Base-by-base conservation (phyloP, 768 basidiomycete genomes). In the Pulveroboletus sp. region DNA sequence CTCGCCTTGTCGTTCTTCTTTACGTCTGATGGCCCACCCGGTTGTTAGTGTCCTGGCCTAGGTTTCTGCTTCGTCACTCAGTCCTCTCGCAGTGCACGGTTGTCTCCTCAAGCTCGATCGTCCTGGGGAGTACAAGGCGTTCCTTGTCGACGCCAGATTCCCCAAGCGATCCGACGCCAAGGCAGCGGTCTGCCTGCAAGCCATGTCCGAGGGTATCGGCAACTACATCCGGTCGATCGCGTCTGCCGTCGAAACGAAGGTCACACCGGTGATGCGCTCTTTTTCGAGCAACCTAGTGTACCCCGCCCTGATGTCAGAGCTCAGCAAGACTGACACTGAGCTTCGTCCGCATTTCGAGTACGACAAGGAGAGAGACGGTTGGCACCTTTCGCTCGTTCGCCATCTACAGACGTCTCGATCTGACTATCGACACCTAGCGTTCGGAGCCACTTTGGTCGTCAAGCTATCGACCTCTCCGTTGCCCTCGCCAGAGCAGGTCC, bases 91-190 rank as follows among this genome's bases (percentile, higher is more conserved):
- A 84, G 81, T 80, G 13, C 78, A 83, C 35, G 85, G 85, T 4
- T 83, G 79, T 60, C 64, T 88, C 10, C 71, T 88, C 37, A 79
- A 81, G 26, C 55, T 89, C 6, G 73, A 76, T 37, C 75, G 78
- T 26, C 77, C 78, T 3, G 70, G 68, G 5, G 76, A 79, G 49
- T 76, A 73, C 33, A 73, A 69, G 38, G 79, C 82, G 0, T 89
- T 74, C 55, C 62, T 89, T 6, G 82, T 83, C 27, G 84, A 86
- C n/a, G 70, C 81, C 0, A 70, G 72, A 14, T 87, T 87, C 55
- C 56, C 71, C 2, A 83, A 79, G 57, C 79, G 79, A 4, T 66
- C 69, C 0, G 85, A 88, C 46, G 86, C 85, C n/a, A 86, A 83
- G 63, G 73, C 76, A 0, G 87, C 86, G 0, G 86, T 80, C 3